A percentile compares a stretch with the other conserved stretches of the same genome.
Conservation (phyloP, 257 asterid genomes). For the Thymus quinquecostatus region DNA sequence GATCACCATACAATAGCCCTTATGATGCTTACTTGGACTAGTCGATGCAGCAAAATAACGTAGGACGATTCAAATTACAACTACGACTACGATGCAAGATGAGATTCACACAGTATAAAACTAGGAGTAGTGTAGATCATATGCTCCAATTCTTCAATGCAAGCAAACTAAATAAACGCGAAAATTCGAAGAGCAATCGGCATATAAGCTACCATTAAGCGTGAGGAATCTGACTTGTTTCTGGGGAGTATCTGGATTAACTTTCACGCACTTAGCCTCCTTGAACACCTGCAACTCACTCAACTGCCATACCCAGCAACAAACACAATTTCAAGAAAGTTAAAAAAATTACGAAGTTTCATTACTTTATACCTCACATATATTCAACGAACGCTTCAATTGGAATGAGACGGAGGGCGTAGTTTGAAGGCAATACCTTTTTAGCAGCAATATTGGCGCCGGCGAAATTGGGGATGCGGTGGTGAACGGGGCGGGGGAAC, state of each 20-base stretch:
- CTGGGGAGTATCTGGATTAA: constrained; percentile 95
- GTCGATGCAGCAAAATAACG: not conserved
- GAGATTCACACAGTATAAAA: not conserved
- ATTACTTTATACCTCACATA: too few species aligned
- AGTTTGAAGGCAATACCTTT: constrained; percentile 46
- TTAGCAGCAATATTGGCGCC: constrained; percentile 69
- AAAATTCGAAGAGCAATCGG: not conserved
- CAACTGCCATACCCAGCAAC: constrained; percentile 45
- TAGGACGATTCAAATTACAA: not conserved
- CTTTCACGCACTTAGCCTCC: constrained; percentile 81
- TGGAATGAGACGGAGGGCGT: not conserved
- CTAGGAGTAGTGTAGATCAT: not conserved
- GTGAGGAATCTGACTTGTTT: constrained; percentile 93
- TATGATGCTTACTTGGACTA: not conserved
- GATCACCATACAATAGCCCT: not conserved
- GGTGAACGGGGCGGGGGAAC: constrained; percentile 94
- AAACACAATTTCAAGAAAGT: not conserved
- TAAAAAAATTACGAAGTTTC: too few species aligned
- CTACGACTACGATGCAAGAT: not conserved
- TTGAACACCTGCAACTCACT: constrained; percentile 75
- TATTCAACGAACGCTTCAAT: too few species aligned
- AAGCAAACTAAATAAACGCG: not conserved
- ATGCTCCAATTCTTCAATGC: not conserved
- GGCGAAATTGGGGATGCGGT: constrained; percentile 84
- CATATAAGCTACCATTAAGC: constrained; percentile 53